Conservation (phyloP, 257 asterid species). For the Ilex aquifolium region DNA sequence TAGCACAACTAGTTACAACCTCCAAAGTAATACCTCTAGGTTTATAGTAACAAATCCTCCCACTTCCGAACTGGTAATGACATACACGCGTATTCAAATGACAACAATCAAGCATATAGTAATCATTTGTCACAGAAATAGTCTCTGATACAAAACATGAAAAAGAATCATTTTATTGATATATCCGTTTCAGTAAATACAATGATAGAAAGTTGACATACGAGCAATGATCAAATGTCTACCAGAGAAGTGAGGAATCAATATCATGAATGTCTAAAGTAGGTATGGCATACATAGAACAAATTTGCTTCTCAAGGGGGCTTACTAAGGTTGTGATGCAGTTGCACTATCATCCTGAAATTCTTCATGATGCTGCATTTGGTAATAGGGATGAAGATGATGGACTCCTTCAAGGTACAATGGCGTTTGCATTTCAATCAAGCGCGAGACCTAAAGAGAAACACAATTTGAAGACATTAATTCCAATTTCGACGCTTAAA, state of each 20-base stretch:
- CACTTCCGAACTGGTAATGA: no score
- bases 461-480: background rate
- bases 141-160: background rate
- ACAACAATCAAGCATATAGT: no score
- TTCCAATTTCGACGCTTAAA: no score
- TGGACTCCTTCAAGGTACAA: conserved; percentile 66
- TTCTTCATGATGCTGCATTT: conserved; percentile 21
- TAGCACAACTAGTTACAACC: no score
- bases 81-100: no score
- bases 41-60: no score
- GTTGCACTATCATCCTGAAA: conserved; percentile 16
- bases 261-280: background rate
- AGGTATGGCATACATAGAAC: background rate
- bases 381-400: conserved; percentile 69
- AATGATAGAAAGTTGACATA: no score
- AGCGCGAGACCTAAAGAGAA: conserved; percentile 55
- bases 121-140: no score
- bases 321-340: conserved; percentile 1
- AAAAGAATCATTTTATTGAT: background rate
- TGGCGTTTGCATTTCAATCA: conserved; percentile 87
- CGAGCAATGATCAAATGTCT: no score
- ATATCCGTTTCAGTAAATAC: no score
- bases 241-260: no score
- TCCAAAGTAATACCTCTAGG: no score
- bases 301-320: conserved; percentile 1